Evolutionary conservation across 1,284 basidiomycete genomes (phyloP), one percentile per base, ranked within the genome.

Genomic region (Ceratobasidium sp.): DNA sequence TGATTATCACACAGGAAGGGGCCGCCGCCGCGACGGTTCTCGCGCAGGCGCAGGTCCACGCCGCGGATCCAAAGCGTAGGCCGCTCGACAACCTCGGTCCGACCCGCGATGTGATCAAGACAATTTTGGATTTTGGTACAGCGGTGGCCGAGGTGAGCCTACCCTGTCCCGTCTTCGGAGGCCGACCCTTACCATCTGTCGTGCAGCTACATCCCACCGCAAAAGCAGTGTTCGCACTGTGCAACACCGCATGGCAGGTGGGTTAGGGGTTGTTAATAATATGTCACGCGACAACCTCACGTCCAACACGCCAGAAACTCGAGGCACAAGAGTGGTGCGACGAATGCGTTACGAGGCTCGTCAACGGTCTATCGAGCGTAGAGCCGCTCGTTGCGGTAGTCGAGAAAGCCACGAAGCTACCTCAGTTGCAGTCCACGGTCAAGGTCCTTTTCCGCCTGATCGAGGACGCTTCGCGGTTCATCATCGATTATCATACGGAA

Each of bases 401-500:
- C 0, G 33, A 64, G 14, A 14, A 44, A 20, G 35, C 14, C 3
- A 35, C 35, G 16, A 38, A 20, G 30, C 20, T 41, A 0, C 35
- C 33, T 16, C 18, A 8, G 0, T 30, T 64, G 33, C 16, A 20
- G 2, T 10, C 14, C 4, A 41, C 60, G 2, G 16, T 64, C 20
- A 16, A 10, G 30, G 33, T 18, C 6, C 33, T 64, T 3, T 20
- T 35, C 27, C n/a, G 30, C 33, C 18, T 64, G n/a, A 64, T 64
- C 41, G 60, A 64, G 23, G 60, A 64, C 35, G 60, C 60, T 6
- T 64, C 60, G 33, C 30, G 7, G 16, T 64, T 64, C 4, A 30
- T 64, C 5, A 64, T 20, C 30, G n/a, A 41, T 2, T 64, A 64
- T 23, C 4, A 41, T 4, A 12, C 60, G 2, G 18, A 35, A n/a